Evolutionary conservation across 2,329 filamentous ascomycete species (phyloP).

Genomic region (Metarhizium anisopliae): DNA sequence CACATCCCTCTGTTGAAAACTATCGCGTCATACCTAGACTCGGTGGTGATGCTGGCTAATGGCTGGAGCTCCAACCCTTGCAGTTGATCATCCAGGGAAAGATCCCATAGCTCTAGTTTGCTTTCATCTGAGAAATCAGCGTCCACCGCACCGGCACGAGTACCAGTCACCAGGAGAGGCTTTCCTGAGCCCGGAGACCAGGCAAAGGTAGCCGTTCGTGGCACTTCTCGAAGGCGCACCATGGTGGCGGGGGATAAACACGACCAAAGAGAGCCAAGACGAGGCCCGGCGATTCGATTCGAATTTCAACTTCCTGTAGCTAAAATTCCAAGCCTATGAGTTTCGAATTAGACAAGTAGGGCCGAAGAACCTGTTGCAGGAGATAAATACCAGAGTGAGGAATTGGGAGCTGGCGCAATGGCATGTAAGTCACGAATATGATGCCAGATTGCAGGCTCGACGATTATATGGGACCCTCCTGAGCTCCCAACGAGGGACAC

Average conservation of each 20-base stretch:
- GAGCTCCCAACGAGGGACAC: constrained; percentile 17
- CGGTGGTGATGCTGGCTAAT: constrained; percentile 71
- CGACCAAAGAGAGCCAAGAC: constrained; percentile 13
- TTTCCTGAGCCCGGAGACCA: constrained; percentile 79
- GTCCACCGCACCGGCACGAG: constrained; percentile 87
- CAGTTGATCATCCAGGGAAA: constrained; percentile 68
- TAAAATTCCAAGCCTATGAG: constrained; percentile 2
- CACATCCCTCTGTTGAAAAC: not conserved
- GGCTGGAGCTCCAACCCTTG: constrained; percentile 79
- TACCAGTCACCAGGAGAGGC: constrained; percentile 85
- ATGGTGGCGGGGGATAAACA: constrained; percentile 43
- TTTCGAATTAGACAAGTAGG: not conserved
- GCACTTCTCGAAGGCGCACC: constrained; percentile 94
- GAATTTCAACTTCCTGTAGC: not conserved
- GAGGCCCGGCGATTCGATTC: constrained; percentile 2
- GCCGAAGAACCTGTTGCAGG: not conserved
- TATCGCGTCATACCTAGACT: constrained; percentile 61
- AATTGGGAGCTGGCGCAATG: constrained; percentile 8
- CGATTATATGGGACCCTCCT: constrained; percentile 11
- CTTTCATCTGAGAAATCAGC: constrained; percentile 97
- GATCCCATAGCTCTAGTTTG: constrained; percentile 92
- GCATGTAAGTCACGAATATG: constrained; percentile 21
- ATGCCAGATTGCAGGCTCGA: constrained; percentile 37
- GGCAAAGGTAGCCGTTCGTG: constrained; percentile 91
- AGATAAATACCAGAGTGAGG: constrained; percentile 8